Base-by-base conservation (phyloP, 805 yeast genomes). In the Candida nitratophila region DNA sequence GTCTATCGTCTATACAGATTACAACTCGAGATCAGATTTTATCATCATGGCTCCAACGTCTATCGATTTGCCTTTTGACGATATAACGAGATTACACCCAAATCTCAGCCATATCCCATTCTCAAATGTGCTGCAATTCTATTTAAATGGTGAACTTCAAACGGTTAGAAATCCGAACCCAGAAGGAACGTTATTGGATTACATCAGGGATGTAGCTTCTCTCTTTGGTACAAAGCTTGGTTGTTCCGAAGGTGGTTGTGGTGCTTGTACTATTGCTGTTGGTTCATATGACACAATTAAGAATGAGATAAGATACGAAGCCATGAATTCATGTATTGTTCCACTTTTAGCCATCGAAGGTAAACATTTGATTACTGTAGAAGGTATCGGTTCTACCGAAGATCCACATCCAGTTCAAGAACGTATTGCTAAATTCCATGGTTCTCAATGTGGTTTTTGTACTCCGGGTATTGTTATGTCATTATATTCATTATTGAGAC, bases 391-490 rank as follows among this genome's bases (percentile, higher is more conserved):
- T 3, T 50, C 58, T 11, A 46, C 66, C 22, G 57, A 55, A 12
- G 50, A 62, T 36, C 72, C 73, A 5, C 77, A 71, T 50, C 73
- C 76, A 2, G 70, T 68, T n/a, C 77, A 71, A 50, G 76, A 71
- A 48, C 58, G 77, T 20, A 69, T 71, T 32, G 76, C 75, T 14
- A 62, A 66, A 43, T 68, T 68, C 49, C 76, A 71, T 44, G 77
- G 77, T 6, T 70, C 76, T 0, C 77, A 71, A 52, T 71, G 77
- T 52, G 77, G 77, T 3, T 71, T 70, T 50, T 71, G 77, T 48
- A 71, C 77, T 7, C 77, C 76, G 1, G 77, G 77, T 6, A 71
- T 71, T 41, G 74, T 71, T 10, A 71, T 71, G 77, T 66, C 72
- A 33, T 49, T 71, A 41, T 71, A 71, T 42, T 63, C 73, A 1